Base-by-base conservation (phyloP, 73 alveolate genomes). In the Tetrahymena elliotti region DNA sequence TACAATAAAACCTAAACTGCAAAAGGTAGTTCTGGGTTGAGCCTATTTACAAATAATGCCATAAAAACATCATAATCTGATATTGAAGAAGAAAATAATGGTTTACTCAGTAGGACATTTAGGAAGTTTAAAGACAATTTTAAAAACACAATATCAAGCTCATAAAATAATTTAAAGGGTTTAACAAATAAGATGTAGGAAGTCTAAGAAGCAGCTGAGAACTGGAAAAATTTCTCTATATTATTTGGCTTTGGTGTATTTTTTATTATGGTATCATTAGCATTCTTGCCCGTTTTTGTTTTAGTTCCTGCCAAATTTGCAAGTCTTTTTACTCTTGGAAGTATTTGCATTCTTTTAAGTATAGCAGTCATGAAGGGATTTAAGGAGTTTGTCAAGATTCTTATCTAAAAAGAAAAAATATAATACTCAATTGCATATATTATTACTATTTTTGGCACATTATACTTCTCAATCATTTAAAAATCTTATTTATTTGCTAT, bases 221-320 rank as follows among this genome's bases (percentile, higher is more conserved):
- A 94, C 37, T 88, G 96, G 95, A 88, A 94, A 84, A 94, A 94
- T 40, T 94, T 94, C 47, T 68, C 95, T 33, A 94, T 88, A 33
- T 88, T 94, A 52, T 94, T 94, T 34, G 84, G 95, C n/a, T 8
- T 94, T 31, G 96, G 96, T 18, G 47, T 39, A 38, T 94, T 83
- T 53, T 94, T 88, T 27, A 84, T 94, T 34, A 33, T 94, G 22
- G 15, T 94, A 1, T 54, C 93, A 6, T 94, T 94, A 11, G 83
- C 96, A 84, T 94, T 94, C 83, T 88, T 94, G 37, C 95, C 96
- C 35, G 33, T 94, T 83, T 52, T 94, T n/a, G 54, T 94, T 20
- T 5, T 94, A 92, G 93, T 94, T n/a, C 96, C 96, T 31, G 84
- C 96, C 3, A 94, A 94, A 92, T 94, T 94, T 33, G 96, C 95